Conservation (phyloP, 1,284 basidiomycete genomes). For the Paramarasmius palmivorus region DNA sequence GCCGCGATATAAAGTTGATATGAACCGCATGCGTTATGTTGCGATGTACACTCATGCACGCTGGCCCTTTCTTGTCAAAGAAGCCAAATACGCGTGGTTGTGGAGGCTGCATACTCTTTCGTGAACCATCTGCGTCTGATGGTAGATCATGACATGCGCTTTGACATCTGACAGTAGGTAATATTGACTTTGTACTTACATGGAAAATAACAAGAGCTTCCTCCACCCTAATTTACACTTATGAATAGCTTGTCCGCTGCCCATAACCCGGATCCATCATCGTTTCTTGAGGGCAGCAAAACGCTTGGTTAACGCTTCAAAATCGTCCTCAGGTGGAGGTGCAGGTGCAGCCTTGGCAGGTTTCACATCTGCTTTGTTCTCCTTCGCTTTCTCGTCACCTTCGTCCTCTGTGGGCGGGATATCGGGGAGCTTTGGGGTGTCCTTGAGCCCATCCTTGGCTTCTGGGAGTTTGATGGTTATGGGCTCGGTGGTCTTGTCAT, state of each 20-base stretch:
- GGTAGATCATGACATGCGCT: too few species aligned
- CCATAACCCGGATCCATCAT: conserved; percentile 34
- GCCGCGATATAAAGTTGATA: too few species aligned
- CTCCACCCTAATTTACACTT: not conserved
- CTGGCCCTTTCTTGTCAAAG: too few species aligned
- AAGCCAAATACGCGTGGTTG: too few species aligned
- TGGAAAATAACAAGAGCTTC: not conserved
- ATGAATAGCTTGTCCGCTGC: conserved; percentile 1
- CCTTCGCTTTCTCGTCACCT: conserved; percentile 21
- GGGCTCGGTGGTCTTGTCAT: conserved; percentile 7
- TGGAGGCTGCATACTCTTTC: too few species aligned
- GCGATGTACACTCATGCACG: too few species aligned
- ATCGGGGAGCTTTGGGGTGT: conserved; percentile 42
- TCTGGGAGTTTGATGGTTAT: conserved; percentile 12
- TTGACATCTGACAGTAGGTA: too few species aligned
- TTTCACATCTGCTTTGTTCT: conserved; percentile 22
- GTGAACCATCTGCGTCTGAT: too few species aligned
- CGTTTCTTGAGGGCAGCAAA: conserved; percentile 82
- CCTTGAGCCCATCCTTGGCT: conserved; percentile 22
- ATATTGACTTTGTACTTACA: too few species aligned
- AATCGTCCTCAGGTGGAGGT: conserved; percentile 59
- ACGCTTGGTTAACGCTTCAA: conserved; percentile 67
- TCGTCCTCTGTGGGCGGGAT: conserved; percentile 47
- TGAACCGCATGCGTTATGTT: too few species aligned
- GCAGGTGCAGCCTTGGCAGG: conserved; percentile 26